Evolutionary conservation across 2,329 filamentous ascomycete genomes (phyloP).

Genomic region (Diatrype stigma): DNA sequence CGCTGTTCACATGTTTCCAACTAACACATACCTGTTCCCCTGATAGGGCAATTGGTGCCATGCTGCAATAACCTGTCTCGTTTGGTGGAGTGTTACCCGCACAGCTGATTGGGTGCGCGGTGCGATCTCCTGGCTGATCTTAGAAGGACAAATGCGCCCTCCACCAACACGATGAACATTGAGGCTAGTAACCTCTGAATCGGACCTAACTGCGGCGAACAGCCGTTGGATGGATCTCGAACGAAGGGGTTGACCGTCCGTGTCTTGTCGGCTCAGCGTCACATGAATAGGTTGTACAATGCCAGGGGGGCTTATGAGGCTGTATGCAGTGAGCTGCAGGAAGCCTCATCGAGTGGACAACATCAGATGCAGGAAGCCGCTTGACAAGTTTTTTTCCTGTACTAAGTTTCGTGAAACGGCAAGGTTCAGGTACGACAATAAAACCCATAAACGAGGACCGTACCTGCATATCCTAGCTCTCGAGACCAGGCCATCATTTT

Average conservation of each 20-base stretch:
- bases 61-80: not conserved
- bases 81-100: not conserved
- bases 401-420: not conserved
- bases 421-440: not conserved
- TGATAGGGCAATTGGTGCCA: not conserved
- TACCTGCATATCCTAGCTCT: not conserved
- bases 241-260: not conserved
- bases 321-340: constrained; percentile 1
- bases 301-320: not conserved
- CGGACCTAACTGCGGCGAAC: not conserved
- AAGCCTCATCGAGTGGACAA: not conserved
- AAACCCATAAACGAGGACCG: not conserved
- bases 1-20: not conserved
- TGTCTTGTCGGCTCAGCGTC: not conserved
- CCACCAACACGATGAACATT: not conserved
- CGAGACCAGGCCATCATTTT: not conserved
- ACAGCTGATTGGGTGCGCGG: not conserved
- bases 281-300: not conserved
- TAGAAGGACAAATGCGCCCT: not conserved
- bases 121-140: not conserved
- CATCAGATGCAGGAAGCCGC: not conserved
- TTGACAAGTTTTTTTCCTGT: not conserved
- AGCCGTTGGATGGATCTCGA: not conserved
- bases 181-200: not conserved
- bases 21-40: not conserved